phyloP scores from a whole-genome alignment of 1,139 yeast species.

The Candida sp. region DNA sequence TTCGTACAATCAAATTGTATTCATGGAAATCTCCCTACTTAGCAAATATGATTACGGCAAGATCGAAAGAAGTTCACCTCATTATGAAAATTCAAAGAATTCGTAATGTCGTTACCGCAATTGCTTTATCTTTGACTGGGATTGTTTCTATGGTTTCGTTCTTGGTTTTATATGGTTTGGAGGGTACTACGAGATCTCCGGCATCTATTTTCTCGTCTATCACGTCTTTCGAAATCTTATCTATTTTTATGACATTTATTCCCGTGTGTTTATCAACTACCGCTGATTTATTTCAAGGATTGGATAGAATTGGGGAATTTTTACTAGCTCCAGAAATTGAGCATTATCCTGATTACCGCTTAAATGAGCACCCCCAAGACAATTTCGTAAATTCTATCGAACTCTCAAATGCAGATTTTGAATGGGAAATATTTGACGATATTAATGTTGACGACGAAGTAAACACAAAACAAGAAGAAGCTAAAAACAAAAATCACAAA shows the following conservation, averaged over 20 bases:
- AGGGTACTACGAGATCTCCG: conserved; percentile 44
- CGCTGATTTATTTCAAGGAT: conserved; percentile 61
- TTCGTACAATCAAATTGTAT: conserved; percentile 68
- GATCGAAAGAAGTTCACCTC: conserved; percentile 46
- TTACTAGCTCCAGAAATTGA: conserved; percentile 25
- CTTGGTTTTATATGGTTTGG: conserved; percentile 55
- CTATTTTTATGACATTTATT: conserved; percentile 48
- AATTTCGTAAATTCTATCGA: conserved; percentile 23
- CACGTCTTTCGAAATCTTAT: conserved; percentile 58
- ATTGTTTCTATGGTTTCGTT: conserved; percentile 69
- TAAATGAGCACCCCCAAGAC: conserved; percentile 34
- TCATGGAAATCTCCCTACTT: conserved; percentile 61
- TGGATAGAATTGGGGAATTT: conserved; percentile 54
- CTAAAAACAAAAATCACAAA: too few relatives aligned
- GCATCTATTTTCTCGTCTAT: conserved; percentile 77
- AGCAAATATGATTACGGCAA: conserved; percentile 35
- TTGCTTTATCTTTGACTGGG: conserved; percentile 56
- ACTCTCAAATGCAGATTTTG: conserved; percentile 24
- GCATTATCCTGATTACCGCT: conserved; percentile 7
- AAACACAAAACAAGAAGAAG: conserved; percentile 8
- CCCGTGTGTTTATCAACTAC: conserved; percentile 68
- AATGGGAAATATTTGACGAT: conserved; percentile 40
- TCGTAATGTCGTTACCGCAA: conserved; percentile 55
- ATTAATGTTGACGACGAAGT: conserved; percentile 16
- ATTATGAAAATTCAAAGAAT: conserved; percentile 46